Conservation (phyloP, 768 basidiomycete genomes). For the Cystofilobasidium capitatum region DNA sequence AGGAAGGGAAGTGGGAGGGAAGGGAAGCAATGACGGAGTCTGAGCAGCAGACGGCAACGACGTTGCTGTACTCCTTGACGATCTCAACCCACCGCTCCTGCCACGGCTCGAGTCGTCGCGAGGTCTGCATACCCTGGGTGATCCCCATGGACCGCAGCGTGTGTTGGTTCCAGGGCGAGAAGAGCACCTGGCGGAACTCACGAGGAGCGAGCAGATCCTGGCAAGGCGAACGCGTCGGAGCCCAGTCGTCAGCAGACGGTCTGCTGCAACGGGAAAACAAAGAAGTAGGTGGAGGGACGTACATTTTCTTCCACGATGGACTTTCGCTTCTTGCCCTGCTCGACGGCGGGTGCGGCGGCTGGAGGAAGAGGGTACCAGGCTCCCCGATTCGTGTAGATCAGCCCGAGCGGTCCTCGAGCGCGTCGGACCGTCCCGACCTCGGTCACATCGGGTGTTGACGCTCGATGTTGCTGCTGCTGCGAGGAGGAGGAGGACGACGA, state of each 20-base stretch:
- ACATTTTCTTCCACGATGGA: background rate
- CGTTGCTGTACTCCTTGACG: conserved; percentile 5
- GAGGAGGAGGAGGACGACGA: background rate
- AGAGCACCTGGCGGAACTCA: conserved; percentile 6
- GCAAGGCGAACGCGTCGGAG: no score
- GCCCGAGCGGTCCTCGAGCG: background rate
- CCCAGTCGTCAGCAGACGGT: no score
- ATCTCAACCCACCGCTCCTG: conserved; percentile 11
- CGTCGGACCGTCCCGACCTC: background rate
- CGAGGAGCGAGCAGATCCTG: no score
- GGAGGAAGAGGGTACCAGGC: background rate
- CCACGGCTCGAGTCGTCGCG: conserved; percentile 1
- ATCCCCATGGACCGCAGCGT: background rate
- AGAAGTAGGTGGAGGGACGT: background rate
- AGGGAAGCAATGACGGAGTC: background rate
- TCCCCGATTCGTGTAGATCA: no score
- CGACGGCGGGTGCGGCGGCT: background rate
- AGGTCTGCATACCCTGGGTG: background rate
- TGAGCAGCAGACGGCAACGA: conserved; percentile 14
- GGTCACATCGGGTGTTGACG: no score
- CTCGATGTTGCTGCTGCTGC: background rate
- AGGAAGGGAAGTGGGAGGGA: background rate
- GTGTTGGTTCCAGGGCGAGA: conserved; percentile 14
- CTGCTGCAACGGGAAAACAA: no score
- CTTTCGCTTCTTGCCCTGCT: background rate